A percentile compares a stretch with the other conserved stretches of the same genome.
Conservation (phyloP, 805 yeast species). For the Spathaspora girioi region DNA sequence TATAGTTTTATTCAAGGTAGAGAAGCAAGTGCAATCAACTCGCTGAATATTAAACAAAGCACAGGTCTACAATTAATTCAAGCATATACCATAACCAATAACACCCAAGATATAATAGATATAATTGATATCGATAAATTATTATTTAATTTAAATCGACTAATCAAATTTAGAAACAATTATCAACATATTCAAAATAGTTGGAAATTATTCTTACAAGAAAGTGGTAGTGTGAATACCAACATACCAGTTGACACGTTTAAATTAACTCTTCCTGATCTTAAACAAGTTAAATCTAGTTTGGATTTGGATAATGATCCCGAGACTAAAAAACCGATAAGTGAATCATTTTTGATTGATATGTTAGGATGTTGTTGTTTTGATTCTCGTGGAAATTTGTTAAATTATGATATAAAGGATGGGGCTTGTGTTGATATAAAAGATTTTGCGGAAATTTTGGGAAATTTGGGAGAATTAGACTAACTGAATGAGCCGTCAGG, state of each 20-base stretch:
- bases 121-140: conserved; percentile 40
- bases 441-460: conserved; percentile 41
- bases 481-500: conserved; percentile 1
- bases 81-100: conserved; percentile 24
- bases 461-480: conserved; percentile 36
- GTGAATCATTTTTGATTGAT: conserved; percentile 35
- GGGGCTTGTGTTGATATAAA: conserved; percentile 31
- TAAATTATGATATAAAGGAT: conserved; percentile 25
- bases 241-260: conserved; percentile 8
- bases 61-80: conserved; percentile 23
- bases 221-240: background rate
- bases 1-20: conserved; percentile 18
- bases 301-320: conserved; percentile 25
- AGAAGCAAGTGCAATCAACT: conserved; percentile 9
- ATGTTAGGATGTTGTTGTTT: conserved; percentile 35
- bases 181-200: conserved; percentile 22
- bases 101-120: conserved; percentile 24
- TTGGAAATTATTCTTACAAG: conserved; percentile 32
- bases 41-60: conserved; percentile 17
- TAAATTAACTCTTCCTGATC: conserved; percentile 24
- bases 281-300: conserved; percentile 24
- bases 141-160: conserved; percentile 19
- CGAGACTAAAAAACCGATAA: conserved; percentile 12
- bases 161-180: conserved; percentile 32
- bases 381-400: conserved; percentile 21